Evolutionary conservation across 495 filamentous ascomycete genomes (phyloP).

Genomic region (Aspergillus bridgeri): DNA sequence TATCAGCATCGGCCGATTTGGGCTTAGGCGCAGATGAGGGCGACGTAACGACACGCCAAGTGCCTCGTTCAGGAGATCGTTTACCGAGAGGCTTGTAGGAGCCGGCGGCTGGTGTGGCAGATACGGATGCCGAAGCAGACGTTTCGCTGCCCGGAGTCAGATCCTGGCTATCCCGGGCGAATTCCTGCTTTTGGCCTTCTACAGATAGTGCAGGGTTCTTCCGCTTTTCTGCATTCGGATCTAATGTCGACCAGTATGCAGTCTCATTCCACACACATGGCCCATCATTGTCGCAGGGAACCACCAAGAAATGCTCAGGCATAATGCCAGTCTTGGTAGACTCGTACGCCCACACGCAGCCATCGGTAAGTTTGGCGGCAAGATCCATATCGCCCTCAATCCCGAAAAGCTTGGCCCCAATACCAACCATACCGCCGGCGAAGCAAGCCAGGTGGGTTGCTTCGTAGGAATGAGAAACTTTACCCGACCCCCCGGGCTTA

Average conservation of each 20-base stretch:
- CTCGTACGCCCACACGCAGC: conserved; percentile 93
- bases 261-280: conserved; percentile 78
- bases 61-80: conserved; percentile 18
- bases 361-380: conserved; percentile 79
- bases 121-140: neutral
- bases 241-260: conserved; percentile 54
- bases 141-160: neutral
- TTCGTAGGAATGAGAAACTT: conserved; percentile 51
- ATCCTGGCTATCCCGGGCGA: neutral
- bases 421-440: conserved; percentile 86
- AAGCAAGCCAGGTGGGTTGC: conserved; percentile 84
- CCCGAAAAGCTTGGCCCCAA: conserved; percentile 84
- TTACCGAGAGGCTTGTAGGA: conserved; percentile 5
- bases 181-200: neutral
- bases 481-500: conserved; percentile 27
- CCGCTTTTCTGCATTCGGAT: conserved; percentile 43
- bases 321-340: conserved; percentile 80
- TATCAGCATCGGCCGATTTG: neutral
- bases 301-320: conserved; percentile 69
- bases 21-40: neutral
- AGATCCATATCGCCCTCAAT: conserved; percentile 77
- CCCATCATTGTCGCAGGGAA: conserved; percentile 63
- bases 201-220: neutral
- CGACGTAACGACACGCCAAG: conserved; percentile 20
- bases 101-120: neutral